Evolutionary conservation across 2,329 filamentous ascomycete species (phyloP).

Genomic region (Fusarium sp.): DNA sequence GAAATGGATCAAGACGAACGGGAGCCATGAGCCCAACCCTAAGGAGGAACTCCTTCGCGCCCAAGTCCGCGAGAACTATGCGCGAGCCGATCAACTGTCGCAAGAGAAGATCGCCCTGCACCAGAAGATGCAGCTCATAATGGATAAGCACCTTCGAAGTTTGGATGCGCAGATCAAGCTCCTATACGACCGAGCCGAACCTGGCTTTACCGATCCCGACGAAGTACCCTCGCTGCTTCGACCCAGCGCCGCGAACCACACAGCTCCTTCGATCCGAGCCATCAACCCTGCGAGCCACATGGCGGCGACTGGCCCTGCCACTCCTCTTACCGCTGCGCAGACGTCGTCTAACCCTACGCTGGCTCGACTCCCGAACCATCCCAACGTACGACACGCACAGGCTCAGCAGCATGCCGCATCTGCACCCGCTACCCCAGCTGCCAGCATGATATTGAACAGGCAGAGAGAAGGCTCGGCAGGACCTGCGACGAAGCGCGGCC

Average conservation of each 20-base stretch:
- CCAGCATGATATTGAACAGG: slow-evolving; percentile 68
- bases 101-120: slow-evolving; percentile 79
- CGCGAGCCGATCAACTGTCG: slow-evolving; percentile 75
- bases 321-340: slow-evolving; percentile 40
- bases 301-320: slow-evolving; percentile 40
- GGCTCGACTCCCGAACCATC: slow-evolving; percentile 55
- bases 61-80: slow-evolving; percentile 74
- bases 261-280: slow-evolving; percentile 52
- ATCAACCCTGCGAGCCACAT: slow-evolving; percentile 56
- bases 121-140: slow-evolving; percentile 68
- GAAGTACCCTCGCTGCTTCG: slow-evolving; percentile 72
- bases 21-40: slow-evolving; percentile 77
- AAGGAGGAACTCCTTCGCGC: slow-evolving; percentile 77
- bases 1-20: slow-evolving; percentile 82
- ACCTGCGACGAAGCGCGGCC: slow-evolving; percentile 65
- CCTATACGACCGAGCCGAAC: slow-evolving; percentile 69
- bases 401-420: slow-evolving; percentile 64
- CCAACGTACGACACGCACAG: slow-evolving; percentile 62
- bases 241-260: slow-evolving; percentile 64
- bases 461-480: slow-evolving; percentile 70
- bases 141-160: slow-evolving; percentile 71
- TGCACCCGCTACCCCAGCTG: slow-evolving; percentile 69
- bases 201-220: slow-evolving; percentile 70
- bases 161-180: slow-evolving; percentile 72
- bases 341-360: slow-evolving; percentile 54